A percentile compares a stretch with the other conserved stretches of the same genome.
These are phyloP conservation scores for Tephrocybe sp. DNA, from an alignment of 768 basidiomycete genomes.

Conservation along the genomic window DNA sequence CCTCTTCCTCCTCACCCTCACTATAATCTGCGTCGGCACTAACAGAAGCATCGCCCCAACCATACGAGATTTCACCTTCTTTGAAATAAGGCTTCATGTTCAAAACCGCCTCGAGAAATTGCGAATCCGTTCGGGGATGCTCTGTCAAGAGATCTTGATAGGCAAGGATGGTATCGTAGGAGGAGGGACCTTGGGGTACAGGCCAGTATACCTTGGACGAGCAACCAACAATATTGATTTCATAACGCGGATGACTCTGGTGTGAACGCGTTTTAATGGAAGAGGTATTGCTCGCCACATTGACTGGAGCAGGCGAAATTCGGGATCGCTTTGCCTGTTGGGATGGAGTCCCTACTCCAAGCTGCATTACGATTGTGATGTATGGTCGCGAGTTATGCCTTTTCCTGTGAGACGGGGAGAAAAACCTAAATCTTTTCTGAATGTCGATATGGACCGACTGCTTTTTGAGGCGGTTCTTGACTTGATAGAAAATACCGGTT, in stretches of 20 bases:
- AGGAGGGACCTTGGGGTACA: too few species aligned
- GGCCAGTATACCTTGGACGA: not conserved
- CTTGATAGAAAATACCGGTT: conserved; percentile 2
- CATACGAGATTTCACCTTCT: too few species aligned
- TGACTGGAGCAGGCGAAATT: not conserved
- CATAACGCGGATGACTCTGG: not conserved
- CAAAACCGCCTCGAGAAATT: too few species aligned
- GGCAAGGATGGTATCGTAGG: too few species aligned
- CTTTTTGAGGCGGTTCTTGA: not conserved
- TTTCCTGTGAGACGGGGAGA: not conserved
- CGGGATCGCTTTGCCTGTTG: not conserved
- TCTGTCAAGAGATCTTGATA: too few species aligned
- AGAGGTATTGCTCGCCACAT: too few species aligned
- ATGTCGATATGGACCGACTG: not conserved
- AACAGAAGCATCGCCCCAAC: too few species aligned
- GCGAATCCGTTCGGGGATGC: too few species aligned
- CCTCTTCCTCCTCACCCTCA: too few species aligned
- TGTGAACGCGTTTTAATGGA: not conserved
- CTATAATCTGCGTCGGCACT: too few species aligned
- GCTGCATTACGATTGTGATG: conserved; percentile 1
- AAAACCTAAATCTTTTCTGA: not conserved
- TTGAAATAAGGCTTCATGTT: too few species aligned
- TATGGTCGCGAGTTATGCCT: not conserved
- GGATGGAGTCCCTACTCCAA: not conserved
- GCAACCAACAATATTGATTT: not conserved